These are phyloP conservation scores for Acanthamoeba castellanii DNA, from an alignment of 208 protist species.

Conservation along the genomic window DNA sequence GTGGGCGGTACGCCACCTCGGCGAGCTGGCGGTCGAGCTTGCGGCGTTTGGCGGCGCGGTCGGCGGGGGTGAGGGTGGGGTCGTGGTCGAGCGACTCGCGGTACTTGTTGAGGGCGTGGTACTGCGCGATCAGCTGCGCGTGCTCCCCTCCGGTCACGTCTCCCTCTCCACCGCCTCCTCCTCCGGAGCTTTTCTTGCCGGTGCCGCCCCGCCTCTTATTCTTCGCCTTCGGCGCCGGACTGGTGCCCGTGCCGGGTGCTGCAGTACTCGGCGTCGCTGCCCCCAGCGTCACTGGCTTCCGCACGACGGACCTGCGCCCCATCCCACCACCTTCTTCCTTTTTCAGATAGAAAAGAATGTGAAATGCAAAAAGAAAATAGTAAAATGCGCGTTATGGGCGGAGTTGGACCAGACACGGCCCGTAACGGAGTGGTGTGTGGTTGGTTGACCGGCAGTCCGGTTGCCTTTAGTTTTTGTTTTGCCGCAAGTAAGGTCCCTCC, in stretches of 20 bases:
- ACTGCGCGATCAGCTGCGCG: slow-evolving; percentile 27
- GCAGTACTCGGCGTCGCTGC: neutral
- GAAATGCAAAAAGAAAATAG: neutral
- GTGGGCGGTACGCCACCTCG: neutral
- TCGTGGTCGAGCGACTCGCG: slow-evolving; percentile 44
- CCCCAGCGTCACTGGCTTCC: neutral
- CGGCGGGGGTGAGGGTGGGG: slow-evolving; percentile 40
- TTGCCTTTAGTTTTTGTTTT: neutral
- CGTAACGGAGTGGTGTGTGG: no score
- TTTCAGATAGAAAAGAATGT: no score
- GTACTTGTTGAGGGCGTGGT: slow-evolving; percentile 72
- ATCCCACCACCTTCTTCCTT: neutral
- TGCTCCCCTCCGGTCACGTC: slow-evolving; percentile 4
- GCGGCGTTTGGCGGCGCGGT: neutral
- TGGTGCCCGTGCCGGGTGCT: neutral
- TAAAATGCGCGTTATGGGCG: neutral
- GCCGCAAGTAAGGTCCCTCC: no score
- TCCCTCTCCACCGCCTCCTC: neutral
- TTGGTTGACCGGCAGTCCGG: no score
- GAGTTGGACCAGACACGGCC: no score
- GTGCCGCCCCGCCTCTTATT: slow-evolving; percentile 15
- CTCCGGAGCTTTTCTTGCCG: neutral
- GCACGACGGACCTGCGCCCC: neutral
- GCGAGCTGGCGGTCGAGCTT: slow-evolving; percentile 28
- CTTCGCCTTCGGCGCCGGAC: neutral